Conservation (phyloP, 1,284 basidiomycete genomes). For the Cryptococcus sp. region DNA sequence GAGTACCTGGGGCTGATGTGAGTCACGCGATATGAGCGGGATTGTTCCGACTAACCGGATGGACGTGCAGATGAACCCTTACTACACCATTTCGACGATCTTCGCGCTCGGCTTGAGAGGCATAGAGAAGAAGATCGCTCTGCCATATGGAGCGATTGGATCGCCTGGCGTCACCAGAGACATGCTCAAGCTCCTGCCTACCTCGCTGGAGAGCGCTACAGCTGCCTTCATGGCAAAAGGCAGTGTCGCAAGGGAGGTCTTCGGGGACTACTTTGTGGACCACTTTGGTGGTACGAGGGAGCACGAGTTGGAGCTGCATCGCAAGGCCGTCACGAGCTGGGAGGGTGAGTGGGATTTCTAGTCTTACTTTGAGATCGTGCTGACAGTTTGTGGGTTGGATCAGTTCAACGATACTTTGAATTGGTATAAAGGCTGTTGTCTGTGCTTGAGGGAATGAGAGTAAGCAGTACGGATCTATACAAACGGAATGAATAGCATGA, state of each 20-base stretch:
- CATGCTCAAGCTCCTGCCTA: constrained; percentile 69
- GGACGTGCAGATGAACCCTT: constrained; percentile 65
- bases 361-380: no score
- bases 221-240: constrained; percentile 71
- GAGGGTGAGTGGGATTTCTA: constrained; percentile 66
- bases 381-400: no score
- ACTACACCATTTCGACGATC: constrained; percentile 82
- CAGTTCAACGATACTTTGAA: constrained; percentile 83
- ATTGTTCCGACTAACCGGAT: background rate
- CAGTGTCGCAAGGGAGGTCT: constrained; percentile 80
- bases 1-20: constrained; percentile 96
- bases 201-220: constrained; percentile 77
- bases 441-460: no score
- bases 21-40: constrained; percentile 15
- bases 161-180: constrained; percentile 48
- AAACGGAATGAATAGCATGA: no score
- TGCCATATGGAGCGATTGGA: constrained; percentile 71
- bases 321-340: constrained; percentile 89
- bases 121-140: constrained; percentile 70
- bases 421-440: constrained; percentile 58
- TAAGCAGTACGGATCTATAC: no score
- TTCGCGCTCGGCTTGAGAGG: constrained; percentile 84
- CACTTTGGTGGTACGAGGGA: constrained; percentile 90
- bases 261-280: constrained; percentile 88
- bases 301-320: constrained; percentile 83